Percentiles rank a stretch among this genome's conserved stretches.
These are phyloP conservation scores for Aspergillus candidus DNA, from an alignment of 2,329 filamentous ascomycete species.

Conservation along the genomic window DNA sequence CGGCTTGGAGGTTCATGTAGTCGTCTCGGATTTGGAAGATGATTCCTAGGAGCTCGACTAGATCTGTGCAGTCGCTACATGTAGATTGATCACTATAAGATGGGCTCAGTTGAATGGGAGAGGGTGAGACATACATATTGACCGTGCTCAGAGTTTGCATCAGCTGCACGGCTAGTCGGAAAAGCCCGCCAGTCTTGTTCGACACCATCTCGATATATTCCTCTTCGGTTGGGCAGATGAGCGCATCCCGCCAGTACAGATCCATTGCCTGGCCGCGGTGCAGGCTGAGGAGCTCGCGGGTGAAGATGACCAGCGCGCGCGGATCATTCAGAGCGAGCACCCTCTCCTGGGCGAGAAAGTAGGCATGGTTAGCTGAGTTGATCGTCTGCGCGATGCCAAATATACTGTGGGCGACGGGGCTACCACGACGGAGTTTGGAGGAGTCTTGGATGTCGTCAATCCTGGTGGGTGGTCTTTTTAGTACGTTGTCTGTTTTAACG, in stretches of 20 bases:
- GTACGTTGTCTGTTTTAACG: not conserved
- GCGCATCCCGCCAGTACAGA: slow-evolving; percentile 37
- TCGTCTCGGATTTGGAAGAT: slow-evolving; percentile 51
- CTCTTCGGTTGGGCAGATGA: slow-evolving; percentile 33
- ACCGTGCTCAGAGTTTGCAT: slow-evolving; percentile 30
- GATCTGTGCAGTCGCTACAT: slow-evolving; percentile 39
- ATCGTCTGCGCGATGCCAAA: slow-evolving; percentile 47
- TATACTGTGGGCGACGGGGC: slow-evolving; percentile 43
- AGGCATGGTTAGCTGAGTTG: slow-evolving; percentile 42
- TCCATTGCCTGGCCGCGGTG: slow-evolving; percentile 40
- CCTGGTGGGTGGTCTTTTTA: slow-evolving; percentile 11
- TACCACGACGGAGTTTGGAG: slow-evolving; percentile 41
- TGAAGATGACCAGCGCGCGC: slow-evolving; percentile 30
- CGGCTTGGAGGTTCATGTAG: slow-evolving; percentile 69
- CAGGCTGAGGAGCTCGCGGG: slow-evolving; percentile 34
- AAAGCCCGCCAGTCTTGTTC: slow-evolving; percentile 39
- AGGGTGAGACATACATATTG: not conserved
- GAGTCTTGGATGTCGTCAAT: slow-evolving; percentile 47
- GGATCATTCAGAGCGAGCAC: slow-evolving; percentile 25
- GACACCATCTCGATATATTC: slow-evolving; percentile 40
- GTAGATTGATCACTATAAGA: not conserved
- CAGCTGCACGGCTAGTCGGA: slow-evolving; percentile 33
- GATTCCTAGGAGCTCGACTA: slow-evolving; percentile 53
- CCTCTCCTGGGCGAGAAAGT: slow-evolving; percentile 32
- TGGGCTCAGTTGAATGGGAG: no score